A percentile compares a stretch with the other conserved stretches of the same genome.
Evolutionary conservation across 2,329 filamentous ascomycete genomes (phyloP).

Genomic region (Exophiala viscosa): DNA sequence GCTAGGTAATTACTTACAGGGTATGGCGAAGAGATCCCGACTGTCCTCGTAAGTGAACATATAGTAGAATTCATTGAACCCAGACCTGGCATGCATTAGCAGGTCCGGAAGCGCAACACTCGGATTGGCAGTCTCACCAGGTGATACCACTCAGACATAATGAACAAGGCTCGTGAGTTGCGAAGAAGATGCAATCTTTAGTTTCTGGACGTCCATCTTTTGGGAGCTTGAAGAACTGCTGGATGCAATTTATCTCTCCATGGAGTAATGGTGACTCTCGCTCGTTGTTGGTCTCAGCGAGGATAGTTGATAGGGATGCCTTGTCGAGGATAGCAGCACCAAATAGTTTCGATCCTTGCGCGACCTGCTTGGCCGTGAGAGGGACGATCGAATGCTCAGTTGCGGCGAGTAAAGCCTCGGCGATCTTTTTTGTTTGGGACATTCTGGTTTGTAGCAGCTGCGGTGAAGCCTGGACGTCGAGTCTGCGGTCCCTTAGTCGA

Average conservation of each 20-base stretch:
- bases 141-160: constrained; percentile 57
- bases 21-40: constrained; percentile 54
- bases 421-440: constrained; percentile 13
- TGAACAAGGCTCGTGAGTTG: constrained; percentile 58
- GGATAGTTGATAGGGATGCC: constrained; percentile 41
- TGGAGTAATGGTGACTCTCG: constrained; percentile 53
- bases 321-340: constrained; percentile 54
- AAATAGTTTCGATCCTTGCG: constrained; percentile 55
- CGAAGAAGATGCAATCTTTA: constrained; percentile 55
- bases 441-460: not conserved
- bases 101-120: too few species aligned
- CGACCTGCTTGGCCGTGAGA: constrained; percentile 49
- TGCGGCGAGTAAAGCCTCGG: constrained; percentile 13
- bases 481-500: too few species aligned
- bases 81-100: constrained; percentile 31
- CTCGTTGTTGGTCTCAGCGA: constrained; percentile 57
- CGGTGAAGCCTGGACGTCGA: too few species aligned
- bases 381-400: constrained; percentile 49
- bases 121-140: constrained; percentile 35
- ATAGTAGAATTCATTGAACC: constrained; percentile 56
- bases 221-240: constrained; percentile 50
- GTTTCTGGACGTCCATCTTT: constrained; percentile 40
- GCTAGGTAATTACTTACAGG: constrained; percentile 35
- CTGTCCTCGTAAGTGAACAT: constrained; percentile 59
- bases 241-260: constrained; percentile 60